Base-by-base conservation (phyloP, 441 rosid species). In the Manihot esculenta region DNA sequence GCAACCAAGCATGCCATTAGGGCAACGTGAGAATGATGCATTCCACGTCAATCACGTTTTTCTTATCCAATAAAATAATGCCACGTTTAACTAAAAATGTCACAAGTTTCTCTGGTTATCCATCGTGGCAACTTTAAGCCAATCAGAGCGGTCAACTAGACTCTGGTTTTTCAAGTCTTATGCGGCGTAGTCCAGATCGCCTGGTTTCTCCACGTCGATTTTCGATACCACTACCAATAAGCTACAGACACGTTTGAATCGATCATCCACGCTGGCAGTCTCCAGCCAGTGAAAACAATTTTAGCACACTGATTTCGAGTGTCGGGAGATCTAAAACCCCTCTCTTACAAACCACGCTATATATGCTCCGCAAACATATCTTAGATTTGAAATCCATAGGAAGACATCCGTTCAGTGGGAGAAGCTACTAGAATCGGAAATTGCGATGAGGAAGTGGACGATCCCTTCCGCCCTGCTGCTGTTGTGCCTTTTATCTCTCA, bases 391-490 rank as follows among this genome's bases (percentile, higher is more conserved):
- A 33, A 48, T 41, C 35, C 45, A 1, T 14, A 20, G 12, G 10
- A 0, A 13, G 7, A 54, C 18, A 47, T 12, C 63, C 30, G 38
- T 44, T 10, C 24, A 5, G 26, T 54, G 69, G 72, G 65, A 59
- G 78, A 81, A 81, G 79, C 75, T 75, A 26, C 77, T 42, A 3
- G 68, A 71, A 57, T 35, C 41, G 5, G 24, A 14, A n/a, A 26
- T 61, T 24, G 74, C 76, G 14, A 94, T 92, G 99, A 81, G 91
- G 96, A 92, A 85, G 88, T 88, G 93, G 99, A 84, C 98, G 78
- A 49, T 90, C 78, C 89, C 94, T 79, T 88, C 93, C 87, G 88
- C 80, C 62, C 73, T 92, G 78, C 76, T 94, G 77, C 85, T 92
- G 23, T 72, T 92, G 51, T 89, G 88, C 55, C 79, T 94, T 49